Evolutionary conservation across 2,329 filamentous ascomycete species (phyloP), one percentile per base, ranked within the genome.

Genomic region (Nannizzia gypsea): DNA sequence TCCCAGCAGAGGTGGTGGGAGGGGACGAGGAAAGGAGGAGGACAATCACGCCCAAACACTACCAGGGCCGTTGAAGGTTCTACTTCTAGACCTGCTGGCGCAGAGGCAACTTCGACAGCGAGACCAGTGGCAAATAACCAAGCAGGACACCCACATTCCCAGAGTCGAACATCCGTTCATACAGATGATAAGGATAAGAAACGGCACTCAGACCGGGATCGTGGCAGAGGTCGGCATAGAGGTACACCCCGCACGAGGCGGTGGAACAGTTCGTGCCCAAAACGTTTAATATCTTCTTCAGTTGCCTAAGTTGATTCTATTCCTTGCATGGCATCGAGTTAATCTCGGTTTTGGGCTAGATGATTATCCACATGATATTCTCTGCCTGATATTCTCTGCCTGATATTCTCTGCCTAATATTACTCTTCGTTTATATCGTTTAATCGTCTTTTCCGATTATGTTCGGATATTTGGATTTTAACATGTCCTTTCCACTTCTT

Each of bases 1-100:
- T 22, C 54, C 54, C 3, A 55, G 22, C 58, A 56, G 52, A 61
- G 60, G 42, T 40, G 58, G 58, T 31, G 36, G 66, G 59, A 26
- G 58, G 59, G 40, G 64, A 62, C 24, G 56, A 44, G 40, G 38
- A 20, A 44, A n/a, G n/a, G 56, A 42, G 42, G 56, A 17, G 56
- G 56, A 6, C 20, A 44, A 11, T 38, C 24, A 15, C 31, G 56
- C 13, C 6, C 26, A 42, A 11, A 38, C 8, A 34, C n/a, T 31
- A 13, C 50, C 15, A 24, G 26, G 11, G 8, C 11, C 4, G 26
- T n/a, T 11, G 50, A 34, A 54, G 26, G 26, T 3, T 17, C 24
- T 17, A 2, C 8, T 34, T 22, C 50, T 9, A 31, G n/a, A 34
- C n/a, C 15, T 1, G 15, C 11, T 22, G n/a, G 50, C 17, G 50